Percentiles rank a stretch among this genome's conserved stretches.
These are phyloP conservation scores for Hyphopichia khmerensis DNA, from an alignment of 1,139 yeast species.

Conservation along the genomic window DNA sequence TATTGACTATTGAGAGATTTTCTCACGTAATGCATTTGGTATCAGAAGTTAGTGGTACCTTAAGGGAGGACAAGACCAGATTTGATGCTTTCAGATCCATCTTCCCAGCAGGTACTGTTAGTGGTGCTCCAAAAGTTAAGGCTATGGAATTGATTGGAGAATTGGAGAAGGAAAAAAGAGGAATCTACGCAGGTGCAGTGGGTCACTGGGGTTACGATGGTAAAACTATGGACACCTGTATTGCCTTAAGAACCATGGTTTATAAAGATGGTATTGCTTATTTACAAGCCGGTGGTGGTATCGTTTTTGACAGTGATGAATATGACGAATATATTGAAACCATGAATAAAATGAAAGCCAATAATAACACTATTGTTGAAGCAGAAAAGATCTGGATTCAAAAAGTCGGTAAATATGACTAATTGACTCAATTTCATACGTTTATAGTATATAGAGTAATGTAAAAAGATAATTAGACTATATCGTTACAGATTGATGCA, in stretches of 20 bases:
- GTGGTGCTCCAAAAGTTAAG: slow-evolving; percentile 95
- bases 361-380: slow-evolving; percentile 81
- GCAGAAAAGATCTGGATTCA: slow-evolving; percentile 81
- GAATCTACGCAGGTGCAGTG: slow-evolving; percentile 98
- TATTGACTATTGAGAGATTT: slow-evolving; percentile 86
- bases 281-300: slow-evolving; percentile 98
- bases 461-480: too few species aligned
- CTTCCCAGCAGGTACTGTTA: slow-evolving; percentile 98
- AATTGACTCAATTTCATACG: neutral
- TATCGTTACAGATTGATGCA: neutral
- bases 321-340: slow-evolving; percentile 95
- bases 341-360: slow-evolving; percentile 95
- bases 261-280: slow-evolving; percentile 87
- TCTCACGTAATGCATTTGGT: slow-evolving; percentile 98
- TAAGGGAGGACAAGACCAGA: slow-evolving; percentile 79
- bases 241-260: slow-evolving; percentile 95
- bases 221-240: slow-evolving; percentile 92
- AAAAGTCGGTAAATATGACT: slow-evolving; percentile 32
- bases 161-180: slow-evolving; percentile 87
- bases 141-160: slow-evolving; percentile 96
- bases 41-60: slow-evolving; percentile 89
- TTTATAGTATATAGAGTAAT: too few species aligned
- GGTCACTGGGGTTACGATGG: slow-evolving; percentile 98
- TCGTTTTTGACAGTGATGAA: slow-evolving; percentile 92
- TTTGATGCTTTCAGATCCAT: slow-evolving; percentile 97